Evolutionary conservation across 31 red algal species (phyloP).

Genomic region (Pterothamnion heteromorphum): DNA sequence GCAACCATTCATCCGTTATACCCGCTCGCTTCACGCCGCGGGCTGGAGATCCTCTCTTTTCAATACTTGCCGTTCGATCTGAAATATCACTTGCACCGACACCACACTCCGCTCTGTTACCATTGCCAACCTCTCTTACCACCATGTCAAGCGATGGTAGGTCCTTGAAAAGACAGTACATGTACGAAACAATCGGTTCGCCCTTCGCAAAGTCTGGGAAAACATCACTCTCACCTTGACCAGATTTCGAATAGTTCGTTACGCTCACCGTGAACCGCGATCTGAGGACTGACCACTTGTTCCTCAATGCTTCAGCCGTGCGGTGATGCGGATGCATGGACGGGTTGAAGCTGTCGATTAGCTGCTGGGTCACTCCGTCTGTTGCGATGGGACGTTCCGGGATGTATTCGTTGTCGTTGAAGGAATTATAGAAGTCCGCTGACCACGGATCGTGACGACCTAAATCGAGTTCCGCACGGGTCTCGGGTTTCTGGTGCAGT

Average conservation of each 20-base stretch:
- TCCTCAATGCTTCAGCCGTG: not conserved
- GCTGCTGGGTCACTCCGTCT: not conserved
- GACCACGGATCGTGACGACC: not conserved
- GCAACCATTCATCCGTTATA: not conserved
- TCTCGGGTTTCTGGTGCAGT: not conserved
- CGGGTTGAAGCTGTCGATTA: not conserved
- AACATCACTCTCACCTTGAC: not conserved
- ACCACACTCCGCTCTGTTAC: not conserved
- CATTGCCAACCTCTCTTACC: not conserved
- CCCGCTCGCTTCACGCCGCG: not conserved
- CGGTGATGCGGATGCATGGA: not conserved
- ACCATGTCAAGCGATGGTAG: not conserved
- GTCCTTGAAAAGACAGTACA: slow-evolving; percentile 16
- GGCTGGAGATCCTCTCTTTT: not conserved
- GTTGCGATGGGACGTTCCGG: not conserved
- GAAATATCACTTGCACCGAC: not conserved
- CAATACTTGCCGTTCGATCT: not conserved
- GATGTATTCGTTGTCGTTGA: not conserved
- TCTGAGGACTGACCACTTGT: not conserved
- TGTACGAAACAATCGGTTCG: not conserved
- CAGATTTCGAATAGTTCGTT: not conserved
- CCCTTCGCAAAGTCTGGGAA: not conserved
- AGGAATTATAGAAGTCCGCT: not conserved
- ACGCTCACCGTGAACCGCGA: not conserved
- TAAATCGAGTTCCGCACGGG: not conserved